Base-by-base conservation (phyloP, 2,329 filamentous ascomycete genomes). In the Penicillium freii region DNA sequence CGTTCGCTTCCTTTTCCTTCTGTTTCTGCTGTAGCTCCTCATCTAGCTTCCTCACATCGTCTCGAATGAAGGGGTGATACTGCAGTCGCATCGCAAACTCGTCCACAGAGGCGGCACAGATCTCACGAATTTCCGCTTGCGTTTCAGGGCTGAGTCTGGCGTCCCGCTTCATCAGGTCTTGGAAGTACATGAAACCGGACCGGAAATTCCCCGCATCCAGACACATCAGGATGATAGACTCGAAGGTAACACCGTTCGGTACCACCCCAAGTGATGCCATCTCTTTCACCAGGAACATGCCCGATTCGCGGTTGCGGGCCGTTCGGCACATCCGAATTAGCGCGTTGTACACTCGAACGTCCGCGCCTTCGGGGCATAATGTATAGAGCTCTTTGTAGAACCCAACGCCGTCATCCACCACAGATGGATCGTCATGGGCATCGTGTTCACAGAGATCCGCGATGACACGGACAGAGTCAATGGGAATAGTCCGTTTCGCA, bases 201-300 rank as follows among this genome's bases (percentile, higher is more conserved):
- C 67, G 62, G 58, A 70, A 75, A 44, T 72, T 75, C 6, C 63
- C 66, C 9, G 66, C 60, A 8, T 75, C 71, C 5, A 84, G 62
- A 65, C 85, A 88, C 43, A 85, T 77, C 13, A 85, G 69, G 17
- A 88, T 81, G 11, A 89, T 73, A 5, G 81, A 77, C 62, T 88
- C 85, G 62, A 88, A 88, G 0, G 86, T 88, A 19, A 81, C 62
- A n/a, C 73, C 67, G 58, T 86, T 79, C 0, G 87, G 84, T 17
- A 75, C 65, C 29, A 88, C 72, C 8, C 76, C 75, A 9, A 86
- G 73, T 10, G 81, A 77, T 6, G 81, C 75, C 81, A 89, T 86
- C 66, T 89, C 86, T 17, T 80, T 77, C 10, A 84, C 81, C 2
- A 88, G 72, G 66, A 85, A 87, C 72, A 86, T 84, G 44, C 84